Percentiles rank a stretch among this genome's conserved stretches.
These are phyloP conservation scores for Aspergillus sp. DNA, from an alignment of 2,329 filamentous ascomycete species.

Conservation along the genomic window DNA sequence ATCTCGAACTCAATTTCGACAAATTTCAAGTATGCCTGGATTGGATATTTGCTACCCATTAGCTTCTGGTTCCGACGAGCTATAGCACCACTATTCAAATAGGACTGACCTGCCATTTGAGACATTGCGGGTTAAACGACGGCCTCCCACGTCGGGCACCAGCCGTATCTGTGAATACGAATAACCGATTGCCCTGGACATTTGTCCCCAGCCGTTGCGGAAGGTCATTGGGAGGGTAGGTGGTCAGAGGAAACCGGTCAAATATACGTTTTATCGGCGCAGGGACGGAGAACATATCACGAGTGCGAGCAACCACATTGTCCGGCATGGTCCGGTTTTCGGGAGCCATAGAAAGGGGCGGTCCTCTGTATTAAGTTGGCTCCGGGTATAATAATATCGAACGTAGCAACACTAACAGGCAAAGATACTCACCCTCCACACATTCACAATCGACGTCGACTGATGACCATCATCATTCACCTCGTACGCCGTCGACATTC, in stretches of 20 bases:
- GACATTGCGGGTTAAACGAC: conserved; percentile 84
- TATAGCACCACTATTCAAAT: no score
- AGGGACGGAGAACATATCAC: conserved; percentile 45
- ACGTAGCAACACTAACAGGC: no score
- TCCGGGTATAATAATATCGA: not conserved
- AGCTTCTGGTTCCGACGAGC: not conserved
- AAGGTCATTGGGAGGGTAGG: conserved; percentile 66
- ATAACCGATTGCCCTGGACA: conserved; percentile 52
- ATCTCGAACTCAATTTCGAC: conserved; percentile 59
- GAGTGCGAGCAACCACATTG: conserved; percentile 14
- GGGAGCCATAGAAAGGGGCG: conserved; percentile 15
- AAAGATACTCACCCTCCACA: no score
- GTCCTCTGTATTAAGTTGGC: not conserved
- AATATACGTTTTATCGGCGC: conserved; percentile 73
- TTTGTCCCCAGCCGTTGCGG: conserved; percentile 52
- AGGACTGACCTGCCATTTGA: conserved; percentile 82
- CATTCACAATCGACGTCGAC: no score
- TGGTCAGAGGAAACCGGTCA: conserved; percentile 69
- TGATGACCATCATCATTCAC: no score
- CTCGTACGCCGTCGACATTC: not conserved
- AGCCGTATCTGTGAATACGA: conserved; percentile 64
- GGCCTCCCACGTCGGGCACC: conserved; percentile 55
- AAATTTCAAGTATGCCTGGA: conserved; percentile 73
- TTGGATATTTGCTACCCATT: not conserved
- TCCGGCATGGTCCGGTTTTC: conserved; percentile 19